A percentile compares a stretch with the other conserved stretches of the same genome.
Conservation (phyloP, 345 rosid species). For the Toxicodendron radicans region DNA sequence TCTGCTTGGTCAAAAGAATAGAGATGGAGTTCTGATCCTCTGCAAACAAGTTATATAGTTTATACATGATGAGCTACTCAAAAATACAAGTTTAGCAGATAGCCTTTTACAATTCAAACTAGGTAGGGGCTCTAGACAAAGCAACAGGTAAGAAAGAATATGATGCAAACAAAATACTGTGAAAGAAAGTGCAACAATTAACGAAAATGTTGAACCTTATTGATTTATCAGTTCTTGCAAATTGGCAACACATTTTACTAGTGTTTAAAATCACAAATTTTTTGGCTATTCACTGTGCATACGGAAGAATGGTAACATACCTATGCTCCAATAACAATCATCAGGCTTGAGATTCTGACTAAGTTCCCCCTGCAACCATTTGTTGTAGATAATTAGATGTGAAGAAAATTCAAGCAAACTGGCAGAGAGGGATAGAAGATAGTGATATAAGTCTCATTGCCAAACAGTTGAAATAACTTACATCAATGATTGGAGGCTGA, state of each 20-base stretch:
- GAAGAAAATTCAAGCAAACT: neutral
- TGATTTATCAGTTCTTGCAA: neutral
- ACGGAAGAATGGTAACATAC: slow-evolving; percentile 38
- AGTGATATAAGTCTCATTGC: neutral
- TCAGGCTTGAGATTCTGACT: slow-evolving; percentile 65
- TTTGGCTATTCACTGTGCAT: neutral
- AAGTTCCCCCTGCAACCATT: slow-evolving; percentile 66
- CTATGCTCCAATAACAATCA: slow-evolving; percentile 93
- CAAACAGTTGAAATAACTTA: slow-evolving; percentile 33
- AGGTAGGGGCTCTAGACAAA: neutral
- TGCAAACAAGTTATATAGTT: slow-evolving; percentile 16
- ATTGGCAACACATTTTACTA: neutral
- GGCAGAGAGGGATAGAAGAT: neutral
- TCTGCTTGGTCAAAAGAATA: slow-evolving; percentile 80
- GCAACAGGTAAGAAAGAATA: neutral
- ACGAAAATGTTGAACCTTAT: neutral
- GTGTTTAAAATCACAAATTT: too few relatives aligned
- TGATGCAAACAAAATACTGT: neutral
- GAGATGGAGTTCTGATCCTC: slow-evolving; percentile 71
- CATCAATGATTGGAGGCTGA: slow-evolving; percentile 78
- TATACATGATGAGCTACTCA: neutral
- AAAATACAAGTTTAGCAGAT: neutral
- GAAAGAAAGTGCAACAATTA: neutral
- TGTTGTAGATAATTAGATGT: neutral
- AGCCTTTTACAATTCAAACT: neutral